Evolutionary conservation across 495 filamentous ascomycete species (phyloP), one percentile per base, ranked within the genome.

Genomic region (Xylaria nigripes): DNA sequence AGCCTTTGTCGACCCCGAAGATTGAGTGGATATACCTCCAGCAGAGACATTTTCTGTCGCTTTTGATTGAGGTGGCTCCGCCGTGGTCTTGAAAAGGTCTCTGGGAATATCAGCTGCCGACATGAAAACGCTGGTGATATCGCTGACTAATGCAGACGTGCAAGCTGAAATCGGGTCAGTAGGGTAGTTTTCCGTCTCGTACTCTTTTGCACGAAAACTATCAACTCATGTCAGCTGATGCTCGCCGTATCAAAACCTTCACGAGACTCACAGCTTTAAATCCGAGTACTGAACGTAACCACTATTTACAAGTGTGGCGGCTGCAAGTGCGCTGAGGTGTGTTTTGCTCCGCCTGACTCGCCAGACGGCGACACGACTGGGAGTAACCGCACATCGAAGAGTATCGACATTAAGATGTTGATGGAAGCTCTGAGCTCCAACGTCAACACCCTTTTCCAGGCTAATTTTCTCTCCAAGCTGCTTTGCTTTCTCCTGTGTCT

Each of bases 81-180:
- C 63, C 51, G 70, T 67, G 4, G 68, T 70, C 54, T 79, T 79
- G 55, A 88, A 83, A 16, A 95, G 78, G 15, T 86, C 86, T 13
- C 78, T 73, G 0, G 92, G 91, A 21, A 96, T 80, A 58, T 94
- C 89, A 4, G 86, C 87, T 27, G 91, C 72, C 0, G 89, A 90
- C 77, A 92, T 87, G 61, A 86, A 77, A 45, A 97, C 79, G 54
- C 76, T 84, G 15, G 82, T 76, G 32, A 89, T 72, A 7, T 89
- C 87, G 5, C 89, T 89, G 13, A 92, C 71, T 2, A 96, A 66
- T 0, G 89, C 86, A 16, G 83, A 81, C 1, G 87, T 81, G 27
- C 79, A 80, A 13, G 86, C 87, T 7, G 84, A 81, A 16, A 91
- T 76, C 0, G 87, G 87, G 54, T 89, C 83, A 59, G 78, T 80